Percentiles rank a stretch among this genome's conserved stretches.
phyloP scores from a whole-genome alignment of 75 land plant species.

The Picea glauca region DNA sequence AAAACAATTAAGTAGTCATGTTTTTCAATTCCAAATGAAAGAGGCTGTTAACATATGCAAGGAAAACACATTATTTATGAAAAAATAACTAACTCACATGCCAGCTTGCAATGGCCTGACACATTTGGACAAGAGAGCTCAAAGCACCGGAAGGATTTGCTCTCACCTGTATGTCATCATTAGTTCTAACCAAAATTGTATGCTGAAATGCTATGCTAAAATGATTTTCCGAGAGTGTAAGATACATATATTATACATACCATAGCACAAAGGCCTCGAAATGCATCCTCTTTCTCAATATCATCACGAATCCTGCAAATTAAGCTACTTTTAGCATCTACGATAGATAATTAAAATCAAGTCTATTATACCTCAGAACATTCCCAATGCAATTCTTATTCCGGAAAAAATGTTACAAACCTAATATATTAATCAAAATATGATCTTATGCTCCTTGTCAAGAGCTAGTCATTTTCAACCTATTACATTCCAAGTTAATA shows the following conservation, averaged over 20 bases:
- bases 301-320: slow-evolving; percentile 92
- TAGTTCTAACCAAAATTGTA: background rate
- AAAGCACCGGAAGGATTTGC: slow-evolving; percentile 81
- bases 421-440: no score
- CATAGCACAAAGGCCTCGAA: slow-evolving; percentile 95
- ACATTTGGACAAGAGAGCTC: slow-evolving; percentile 65
- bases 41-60: background rate
- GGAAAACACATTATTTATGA: background rate
- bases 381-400: background rate
- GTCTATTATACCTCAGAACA: background rate
- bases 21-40: background rate
- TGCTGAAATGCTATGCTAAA: background rate
- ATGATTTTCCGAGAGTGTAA: background rate
- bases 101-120: slow-evolving; percentile 91
- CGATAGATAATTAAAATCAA: background rate
- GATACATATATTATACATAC: slow-evolving; percentile 29
- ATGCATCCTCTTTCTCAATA: slow-evolving; percentile 95
- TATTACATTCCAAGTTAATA: background rate
- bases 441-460: no score
- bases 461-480: background rate
- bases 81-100: slow-evolving; percentile 50
- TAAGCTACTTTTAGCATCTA: background rate
- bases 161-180: slow-evolving; percentile 46
- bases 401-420: no score
- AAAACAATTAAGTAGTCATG: background rate